Base-by-base conservation (phyloP, 2,329 filamentous ascomycete genomes). In the Fusarium sp. region DNA sequence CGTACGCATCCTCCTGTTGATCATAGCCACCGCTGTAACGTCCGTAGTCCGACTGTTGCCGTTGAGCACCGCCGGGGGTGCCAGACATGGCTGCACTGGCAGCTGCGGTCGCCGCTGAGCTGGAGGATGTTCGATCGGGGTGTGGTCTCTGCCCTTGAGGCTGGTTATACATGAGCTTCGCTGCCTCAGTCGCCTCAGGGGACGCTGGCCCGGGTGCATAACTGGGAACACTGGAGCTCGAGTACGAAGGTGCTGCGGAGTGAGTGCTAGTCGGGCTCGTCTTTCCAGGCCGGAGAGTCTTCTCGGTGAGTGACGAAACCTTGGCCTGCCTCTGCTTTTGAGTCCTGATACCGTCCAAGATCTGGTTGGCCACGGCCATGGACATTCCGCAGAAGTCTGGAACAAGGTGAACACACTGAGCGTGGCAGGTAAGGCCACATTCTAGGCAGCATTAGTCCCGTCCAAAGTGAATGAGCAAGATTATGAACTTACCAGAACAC, bases 361-460 rank as follows among this genome's bases (percentile, higher is more conserved):
- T 98, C 80, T 97, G 92, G 82, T 98, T 98, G 50, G 97, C 97
- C 40, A 94, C 94, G 66, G 97, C 94, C 97, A 98, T 98, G 31
- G 95, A 97, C 95, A 99, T 99, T 77, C 97, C 97, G 82, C 97
- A 99, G 85, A 99, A 99, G 82, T 99, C 97, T 22, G 97, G 97
- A 35, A 99, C 96, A 76, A 99, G 90, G 83, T 99, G 97, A 22
- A 95, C 94, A 83, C 97, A 99, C 68, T 93, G 90, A 22, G 95
- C 92, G 83, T 99, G 97, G 72, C 94, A 96, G 27, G 96, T 98
- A 70, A 98, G 93, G 76, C 89, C 89, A 84, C 97, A 99, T 90
- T 99, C 97, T 92, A 79, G 68, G 73, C 18, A 10, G 29, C 18
- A 62, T 61, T 56, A 77, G 71, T 56, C 74, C 85, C 80, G 84